Percentiles rank a stretch among this genome's conserved stretches.
Evolutionary conservation across 306 rosid genomes (phyloP).

Genomic region (Vigna radiata): DNA sequence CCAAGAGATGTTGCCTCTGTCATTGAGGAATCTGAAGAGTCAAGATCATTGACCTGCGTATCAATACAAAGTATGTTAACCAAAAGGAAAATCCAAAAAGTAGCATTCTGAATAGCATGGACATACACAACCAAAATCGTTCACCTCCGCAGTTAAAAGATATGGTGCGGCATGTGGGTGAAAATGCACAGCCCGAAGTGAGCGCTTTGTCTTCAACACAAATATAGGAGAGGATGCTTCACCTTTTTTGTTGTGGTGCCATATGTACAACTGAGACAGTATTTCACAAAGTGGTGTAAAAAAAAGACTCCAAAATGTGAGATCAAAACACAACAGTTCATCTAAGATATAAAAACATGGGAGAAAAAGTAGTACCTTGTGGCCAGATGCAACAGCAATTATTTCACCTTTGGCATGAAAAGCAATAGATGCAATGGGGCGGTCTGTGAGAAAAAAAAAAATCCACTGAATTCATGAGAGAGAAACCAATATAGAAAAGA

Average conservation of each 20-base stretch:
- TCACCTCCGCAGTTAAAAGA: conserved; percentile 95
- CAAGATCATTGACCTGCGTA: conserved; percentile 91
- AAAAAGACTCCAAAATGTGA: not conserved
- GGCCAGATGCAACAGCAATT: conserved; percentile 97
- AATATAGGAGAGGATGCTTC: conserved; percentile 83
- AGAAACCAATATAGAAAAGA: conserved; percentile 22
- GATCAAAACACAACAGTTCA: conserved; percentile 29
- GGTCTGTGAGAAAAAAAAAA: conserved; percentile 59
- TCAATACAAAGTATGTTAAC: conserved; percentile 43
- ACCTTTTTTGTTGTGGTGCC: conserved; percentile 84
- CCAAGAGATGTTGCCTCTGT: conserved; percentile 90
- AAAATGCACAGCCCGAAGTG: conserved; percentile 96
- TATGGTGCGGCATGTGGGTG: conserved; percentile 94
- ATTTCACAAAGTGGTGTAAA: conserved; percentile 40
- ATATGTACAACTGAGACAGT: conserved; percentile 77
- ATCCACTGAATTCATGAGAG: conserved; percentile 26
- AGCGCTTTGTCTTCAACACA: conserved; percentile 86
- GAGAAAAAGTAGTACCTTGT: conserved; percentile 68
- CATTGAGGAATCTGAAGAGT: conserved; percentile 88
- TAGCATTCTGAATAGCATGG: conserved; percentile 13
- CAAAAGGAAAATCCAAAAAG: conserved; percentile 14
- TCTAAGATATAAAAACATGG: conserved; percentile 23
- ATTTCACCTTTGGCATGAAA: conserved; percentile 96
- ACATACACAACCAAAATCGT: conserved; percentile 26
- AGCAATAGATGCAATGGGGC: conserved; percentile 96